A percentile compares a stretch with the other conserved stretches of the same genome.
These are phyloP conservation scores for Tarenaya hassleriana DNA, from an alignment of 345 rosid genomes.

Conservation along the genomic window DNA sequence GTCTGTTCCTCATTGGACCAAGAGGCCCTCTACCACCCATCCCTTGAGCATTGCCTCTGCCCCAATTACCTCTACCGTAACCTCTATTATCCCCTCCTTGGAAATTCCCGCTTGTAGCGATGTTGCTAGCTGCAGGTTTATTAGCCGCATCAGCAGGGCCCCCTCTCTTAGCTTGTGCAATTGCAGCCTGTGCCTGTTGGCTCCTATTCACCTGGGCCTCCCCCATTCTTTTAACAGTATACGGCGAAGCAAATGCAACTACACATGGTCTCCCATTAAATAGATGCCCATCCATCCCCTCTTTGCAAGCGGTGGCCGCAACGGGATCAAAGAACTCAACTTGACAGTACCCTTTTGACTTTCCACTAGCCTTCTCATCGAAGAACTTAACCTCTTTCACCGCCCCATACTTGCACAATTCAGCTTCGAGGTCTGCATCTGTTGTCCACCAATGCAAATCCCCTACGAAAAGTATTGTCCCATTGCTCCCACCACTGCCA, in stretches of 20 bases:
- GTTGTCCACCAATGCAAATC: slow-evolving; percentile 96
- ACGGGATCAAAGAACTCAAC: slow-evolving; percentile 70
- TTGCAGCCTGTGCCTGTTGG: slow-evolving; percentile 46
- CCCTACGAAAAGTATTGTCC: slow-evolving; percentile 66
- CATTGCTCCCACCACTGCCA: slow-evolving; percentile 38
- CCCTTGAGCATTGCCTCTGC: slow-evolving; percentile 65
- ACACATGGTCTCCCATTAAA: slow-evolving; percentile 77
- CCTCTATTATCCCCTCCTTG: slow-evolving; percentile 74
- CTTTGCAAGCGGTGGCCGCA: slow-evolving; percentile 69
- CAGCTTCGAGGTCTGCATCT: slow-evolving; percentile 70
- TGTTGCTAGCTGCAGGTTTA: slow-evolving; percentile 37
- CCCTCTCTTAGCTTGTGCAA: slow-evolving; percentile 49
- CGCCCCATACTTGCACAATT: slow-evolving; percentile 52
- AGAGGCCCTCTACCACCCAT: slow-evolving; percentile 67
- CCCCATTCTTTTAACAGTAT: slow-evolving; percentile 60
- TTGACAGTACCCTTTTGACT: slow-evolving; percentile 82
- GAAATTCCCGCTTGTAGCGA: slow-evolving; percentile 47
- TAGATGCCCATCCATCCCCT: slow-evolving; percentile 63
- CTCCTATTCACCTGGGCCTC: slow-evolving; percentile 56
- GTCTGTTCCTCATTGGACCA: slow-evolving; percentile 66
- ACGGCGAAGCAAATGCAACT: slow-evolving; percentile 74
- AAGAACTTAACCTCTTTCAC: slow-evolving; percentile 83
- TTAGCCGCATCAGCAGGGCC: slow-evolving; percentile 45
- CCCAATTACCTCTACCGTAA: slow-evolving; percentile 66
- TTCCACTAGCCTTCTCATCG: slow-evolving; percentile 86